Evolutionary conservation across 2,329 filamentous ascomycete genomes (phyloP).

Genomic region (Trichoderma koningiopsis): DNA sequence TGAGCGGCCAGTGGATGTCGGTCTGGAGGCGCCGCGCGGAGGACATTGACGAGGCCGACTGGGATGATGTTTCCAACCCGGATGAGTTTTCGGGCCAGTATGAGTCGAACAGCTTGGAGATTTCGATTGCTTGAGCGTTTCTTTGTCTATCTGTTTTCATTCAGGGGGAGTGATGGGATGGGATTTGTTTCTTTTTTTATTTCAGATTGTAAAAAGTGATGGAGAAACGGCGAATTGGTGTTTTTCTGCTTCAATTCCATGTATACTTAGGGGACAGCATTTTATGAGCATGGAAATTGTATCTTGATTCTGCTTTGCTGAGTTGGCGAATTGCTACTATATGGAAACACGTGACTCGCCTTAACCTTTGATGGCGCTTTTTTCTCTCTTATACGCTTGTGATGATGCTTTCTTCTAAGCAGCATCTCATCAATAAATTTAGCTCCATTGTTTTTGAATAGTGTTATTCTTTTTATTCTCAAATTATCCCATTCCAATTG

Average conservation of each 20-base stretch:
- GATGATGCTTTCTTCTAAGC: not conserved
- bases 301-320: not conserved
- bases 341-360: constrained; percentile 14
- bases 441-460: not conserved
- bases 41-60: constrained; percentile 29
- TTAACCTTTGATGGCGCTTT: not conserved
- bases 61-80: constrained; percentile 19
- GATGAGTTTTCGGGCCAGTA: constrained; percentile 25
- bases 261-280: not conserved
- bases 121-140: constrained; percentile 17
- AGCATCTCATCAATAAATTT: not conserved
- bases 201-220: not conserved
- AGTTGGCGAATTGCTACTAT: not conserved
- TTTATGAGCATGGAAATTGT: not conserved
- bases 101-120: constrained; percentile 24
- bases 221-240: not conserved
- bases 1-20: constrained; percentile 41
- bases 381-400: not conserved
- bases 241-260: not conserved
- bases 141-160: not conserved
- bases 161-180: not conserved
- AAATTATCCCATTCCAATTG: too few species aligned
- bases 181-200: not conserved
- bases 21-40: constrained; percentile 38
- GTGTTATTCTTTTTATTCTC: too few species aligned